Conservation (phyloP, 1,284 basidiomycete genomes). For the Irpex lacteus region DNA sequence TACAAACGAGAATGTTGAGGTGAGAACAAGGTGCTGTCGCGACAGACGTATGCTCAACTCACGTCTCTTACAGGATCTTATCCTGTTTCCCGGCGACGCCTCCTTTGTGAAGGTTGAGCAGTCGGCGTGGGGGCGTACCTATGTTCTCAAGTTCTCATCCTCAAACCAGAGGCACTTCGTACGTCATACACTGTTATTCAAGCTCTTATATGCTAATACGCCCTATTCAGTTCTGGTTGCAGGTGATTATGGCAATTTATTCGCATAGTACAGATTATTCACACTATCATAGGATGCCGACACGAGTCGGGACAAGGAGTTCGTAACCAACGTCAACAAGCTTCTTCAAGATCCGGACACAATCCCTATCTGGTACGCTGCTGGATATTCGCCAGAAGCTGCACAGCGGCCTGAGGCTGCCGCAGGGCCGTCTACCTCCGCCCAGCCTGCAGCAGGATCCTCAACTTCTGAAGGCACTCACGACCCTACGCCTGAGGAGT, state of each 20-base stretch:
- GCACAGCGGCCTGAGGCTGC: neutral
- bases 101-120: constrained; percentile 66
- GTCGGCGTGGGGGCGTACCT: constrained; percentile 59
- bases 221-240: constrained; percentile 73
- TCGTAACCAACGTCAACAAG: constrained; percentile 65
- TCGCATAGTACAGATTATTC: neutral
- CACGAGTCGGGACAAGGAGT: constrained; percentile 66
- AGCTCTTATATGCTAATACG: constrained; percentile 1
- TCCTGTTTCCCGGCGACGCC: constrained; percentile 79
- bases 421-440: constrained; percentile 5
- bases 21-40: constrained; percentile 24
- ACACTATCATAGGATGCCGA: constrained; percentile 53
- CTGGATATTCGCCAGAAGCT: constrained; percentile 9
- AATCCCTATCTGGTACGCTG: constrained; percentile 53
- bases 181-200: constrained; percentile 28
- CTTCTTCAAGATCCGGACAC: constrained; percentile 63
- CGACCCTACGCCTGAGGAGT: constrained; percentile 24
- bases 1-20: constrained; percentile 60
- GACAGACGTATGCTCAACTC: neutral
- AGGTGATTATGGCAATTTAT: constrained; percentile 43
- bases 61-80: constrained; percentile 53
- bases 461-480: constrained; percentile 4
- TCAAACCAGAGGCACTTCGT: constrained; percentile 82
- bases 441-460: neutral
- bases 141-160: constrained; percentile 78